These are phyloP conservation scores for Cajanus cajan DNA, from an alignment of 306 rosid genomes.

Conservation along the genomic window DNA sequence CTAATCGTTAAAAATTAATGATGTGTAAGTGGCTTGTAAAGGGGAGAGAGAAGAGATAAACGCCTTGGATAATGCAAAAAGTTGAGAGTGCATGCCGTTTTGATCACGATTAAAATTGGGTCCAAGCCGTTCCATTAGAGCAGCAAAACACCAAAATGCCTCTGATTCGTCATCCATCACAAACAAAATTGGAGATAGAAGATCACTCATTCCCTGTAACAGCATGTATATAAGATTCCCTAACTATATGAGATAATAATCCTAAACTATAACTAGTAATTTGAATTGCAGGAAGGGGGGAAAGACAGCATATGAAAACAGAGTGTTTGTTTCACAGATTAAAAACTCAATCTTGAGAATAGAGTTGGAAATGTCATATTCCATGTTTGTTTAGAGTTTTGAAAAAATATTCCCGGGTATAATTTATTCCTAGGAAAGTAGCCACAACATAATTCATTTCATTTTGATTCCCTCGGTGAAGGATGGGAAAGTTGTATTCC, in stretches of 20 bases:
- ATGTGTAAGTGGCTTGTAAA: neutral
- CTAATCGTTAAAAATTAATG: neutral
- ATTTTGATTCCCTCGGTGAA: too few species aligned
- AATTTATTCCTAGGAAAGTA: too few species aligned
- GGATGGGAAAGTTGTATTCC: too few species aligned
- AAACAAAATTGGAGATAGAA: conserved; percentile 86
- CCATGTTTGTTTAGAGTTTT: too few species aligned
- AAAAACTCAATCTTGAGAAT: too few species aligned
- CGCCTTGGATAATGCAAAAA: conserved; percentile 94
- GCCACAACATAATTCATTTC: too few species aligned
- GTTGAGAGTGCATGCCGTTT: conserved; percentile 99
- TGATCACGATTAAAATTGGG: conserved; percentile 99
- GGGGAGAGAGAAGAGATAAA: conserved; percentile 36
- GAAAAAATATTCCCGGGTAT: too few species aligned
- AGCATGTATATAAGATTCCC: conserved; percentile 20
- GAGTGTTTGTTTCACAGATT: too few species aligned
- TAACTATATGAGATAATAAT: conserved; percentile 7
- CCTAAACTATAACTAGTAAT: neutral
- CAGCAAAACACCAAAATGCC: conserved; percentile 97
- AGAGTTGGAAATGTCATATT: too few species aligned
- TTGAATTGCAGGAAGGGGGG: neutral
- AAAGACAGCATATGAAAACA: neutral
- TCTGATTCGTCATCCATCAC: conserved; percentile 87
- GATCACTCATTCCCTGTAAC: conserved; percentile 96
- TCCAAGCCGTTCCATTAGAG: conserved; percentile 92